Percentiles rank a stretch among this genome's conserved stretches.
Evolutionary conservation across 2,329 filamentous ascomycete genomes (phyloP).

Genomic region (Penicillium digitatum): DNA sequence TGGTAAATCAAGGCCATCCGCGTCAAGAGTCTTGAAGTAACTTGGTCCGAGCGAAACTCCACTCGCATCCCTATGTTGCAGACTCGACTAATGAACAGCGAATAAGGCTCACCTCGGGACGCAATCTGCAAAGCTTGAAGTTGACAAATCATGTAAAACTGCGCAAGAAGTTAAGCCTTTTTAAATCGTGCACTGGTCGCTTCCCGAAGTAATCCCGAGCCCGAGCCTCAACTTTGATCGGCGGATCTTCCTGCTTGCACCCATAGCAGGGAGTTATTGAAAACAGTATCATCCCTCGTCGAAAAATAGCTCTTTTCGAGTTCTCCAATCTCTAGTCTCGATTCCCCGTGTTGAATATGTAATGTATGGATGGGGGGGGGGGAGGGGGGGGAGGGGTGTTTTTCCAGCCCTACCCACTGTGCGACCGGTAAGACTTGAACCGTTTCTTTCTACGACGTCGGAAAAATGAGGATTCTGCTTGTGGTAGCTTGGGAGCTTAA

Average conservation of each 20-base stretch:
- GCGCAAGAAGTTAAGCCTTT: slow-evolving; percentile 22
- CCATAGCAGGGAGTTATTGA: not conserved
- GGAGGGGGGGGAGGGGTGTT: too few species aligned
- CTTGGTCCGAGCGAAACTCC: not conserved
- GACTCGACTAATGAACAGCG: not conserved
- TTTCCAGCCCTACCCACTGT: not conserved
- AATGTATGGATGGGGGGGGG: too few species aligned
- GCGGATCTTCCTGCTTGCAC: not conserved
- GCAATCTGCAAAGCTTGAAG: slow-evolving; percentile 15
- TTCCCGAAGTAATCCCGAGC: slow-evolving; percentile 11
- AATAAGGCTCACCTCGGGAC: not conserved
- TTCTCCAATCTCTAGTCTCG: slow-evolving; percentile 1
- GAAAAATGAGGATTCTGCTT: not conserved
- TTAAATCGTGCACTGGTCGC: slow-evolving; percentile 13
- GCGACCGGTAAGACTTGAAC: slow-evolving; percentile 12
- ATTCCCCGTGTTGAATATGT: not conserved
- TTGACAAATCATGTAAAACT: slow-evolving; percentile 25
- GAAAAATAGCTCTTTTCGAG: too few species aligned
- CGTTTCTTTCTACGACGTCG: not conserved
- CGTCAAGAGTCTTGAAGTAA: not conserved
- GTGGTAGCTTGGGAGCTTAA: not conserved
- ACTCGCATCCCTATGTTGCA: too few species aligned
- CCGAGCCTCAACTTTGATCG: slow-evolving; percentile 3
- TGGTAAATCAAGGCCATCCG: not conserved
- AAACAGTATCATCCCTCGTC: not conserved